Evolutionary conservation across 495 filamentous ascomycete genomes (phyloP).

Genomic region (Diplogelasinospora grovesii): DNA sequence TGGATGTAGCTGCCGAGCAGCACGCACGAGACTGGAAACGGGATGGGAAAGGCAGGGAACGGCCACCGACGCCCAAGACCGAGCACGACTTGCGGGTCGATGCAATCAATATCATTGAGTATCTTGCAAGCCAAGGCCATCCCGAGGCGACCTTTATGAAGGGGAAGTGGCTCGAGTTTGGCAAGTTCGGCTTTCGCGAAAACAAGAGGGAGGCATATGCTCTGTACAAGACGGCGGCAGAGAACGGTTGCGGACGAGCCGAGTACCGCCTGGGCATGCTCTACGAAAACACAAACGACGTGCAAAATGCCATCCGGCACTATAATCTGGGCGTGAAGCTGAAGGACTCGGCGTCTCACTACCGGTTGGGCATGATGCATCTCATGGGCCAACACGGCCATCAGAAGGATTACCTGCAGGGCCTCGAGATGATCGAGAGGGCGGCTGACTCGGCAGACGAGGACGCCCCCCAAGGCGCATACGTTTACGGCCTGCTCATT

Average conservation of each 20-base stretch:
- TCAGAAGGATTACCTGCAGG: conserved; percentile 68
- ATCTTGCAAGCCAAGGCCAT: conserved; percentile 84
- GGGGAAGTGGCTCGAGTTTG: conserved; percentile 97
- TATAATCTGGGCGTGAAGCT: conserved; percentile 72
- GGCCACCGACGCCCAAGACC: conserved; percentile 72
- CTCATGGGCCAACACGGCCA: conserved; percentile 89
- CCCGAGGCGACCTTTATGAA: conserved; percentile 92
- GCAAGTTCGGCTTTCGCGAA: conserved; percentile 79
- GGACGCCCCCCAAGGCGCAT: conserved; percentile 95
- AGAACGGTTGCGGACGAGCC: conserved; percentile 85
- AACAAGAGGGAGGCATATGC: conserved; percentile 93
- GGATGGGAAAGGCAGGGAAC: conserved; percentile 51
- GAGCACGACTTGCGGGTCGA: conserved; percentile 84
- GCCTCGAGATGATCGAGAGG: conserved; percentile 71
- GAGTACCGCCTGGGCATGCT: conserved; percentile 99
- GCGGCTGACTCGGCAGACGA: conserved; percentile 89
- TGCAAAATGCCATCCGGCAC: conserved; percentile 81
- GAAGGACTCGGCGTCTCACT: conserved; percentile 87
- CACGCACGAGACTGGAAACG: conserved; percentile 53
- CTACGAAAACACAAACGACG: conserved; percentile 87
- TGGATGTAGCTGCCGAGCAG: conserved; percentile 72
- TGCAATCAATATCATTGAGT: conserved; percentile 84
- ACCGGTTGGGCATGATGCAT: conserved; percentile 95
- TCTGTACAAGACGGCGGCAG: conserved; percentile 76
- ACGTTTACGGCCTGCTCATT: conserved; percentile 93